Evolutionary conservation across 2,329 filamentous ascomycete genomes (phyloP).

Genomic region (Diplodia scrobiculata): DNA sequence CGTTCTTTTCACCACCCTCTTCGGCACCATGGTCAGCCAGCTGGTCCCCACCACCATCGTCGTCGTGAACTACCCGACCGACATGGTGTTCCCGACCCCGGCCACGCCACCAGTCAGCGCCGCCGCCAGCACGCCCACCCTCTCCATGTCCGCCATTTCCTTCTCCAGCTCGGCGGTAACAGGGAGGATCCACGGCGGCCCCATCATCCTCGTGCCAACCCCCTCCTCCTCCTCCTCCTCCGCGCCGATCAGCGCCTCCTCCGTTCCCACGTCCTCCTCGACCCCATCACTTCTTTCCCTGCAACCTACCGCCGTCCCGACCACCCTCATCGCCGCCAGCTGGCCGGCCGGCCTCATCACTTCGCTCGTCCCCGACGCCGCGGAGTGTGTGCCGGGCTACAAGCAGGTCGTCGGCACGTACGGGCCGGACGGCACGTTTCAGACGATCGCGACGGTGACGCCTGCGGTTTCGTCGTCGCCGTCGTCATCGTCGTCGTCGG

Average conservation of each 20-base stretch:
- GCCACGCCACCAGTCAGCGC: not conserved
- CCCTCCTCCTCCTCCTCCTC: not conserved
- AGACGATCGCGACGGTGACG: not conserved
- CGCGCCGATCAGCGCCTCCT: too few species aligned
- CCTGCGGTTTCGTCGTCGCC: too few species aligned
- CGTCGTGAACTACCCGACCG: slow-evolving; percentile 5
- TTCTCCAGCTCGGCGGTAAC: not conserved
- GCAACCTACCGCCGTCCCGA: not conserved
- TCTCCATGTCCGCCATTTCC: not conserved
- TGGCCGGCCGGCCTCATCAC: not conserved
- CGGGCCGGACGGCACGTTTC: not conserved
- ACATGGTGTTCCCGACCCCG: too few species aligned
- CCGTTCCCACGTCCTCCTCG: not conserved
- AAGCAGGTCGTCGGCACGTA: slow-evolving; percentile 13
- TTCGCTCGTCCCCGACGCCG: not conserved
- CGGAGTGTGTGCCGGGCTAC: slow-evolving; percentile 4
- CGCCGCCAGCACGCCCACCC: not conserved
- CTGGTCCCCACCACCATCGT: not conserved
- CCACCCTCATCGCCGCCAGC: not conserved
- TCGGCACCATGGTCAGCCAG: not conserved
- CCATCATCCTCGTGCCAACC: not conserved
- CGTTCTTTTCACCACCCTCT: not conserved
- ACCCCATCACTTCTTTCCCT: not conserved
- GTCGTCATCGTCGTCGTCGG: too few species aligned
- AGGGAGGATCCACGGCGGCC: too few species aligned